Percentiles rank a stretch among this genome's conserved stretches.
phyloP scores from a whole-genome alignment of 306 rosid genomes.

The Fragaria vesca region DNA sequence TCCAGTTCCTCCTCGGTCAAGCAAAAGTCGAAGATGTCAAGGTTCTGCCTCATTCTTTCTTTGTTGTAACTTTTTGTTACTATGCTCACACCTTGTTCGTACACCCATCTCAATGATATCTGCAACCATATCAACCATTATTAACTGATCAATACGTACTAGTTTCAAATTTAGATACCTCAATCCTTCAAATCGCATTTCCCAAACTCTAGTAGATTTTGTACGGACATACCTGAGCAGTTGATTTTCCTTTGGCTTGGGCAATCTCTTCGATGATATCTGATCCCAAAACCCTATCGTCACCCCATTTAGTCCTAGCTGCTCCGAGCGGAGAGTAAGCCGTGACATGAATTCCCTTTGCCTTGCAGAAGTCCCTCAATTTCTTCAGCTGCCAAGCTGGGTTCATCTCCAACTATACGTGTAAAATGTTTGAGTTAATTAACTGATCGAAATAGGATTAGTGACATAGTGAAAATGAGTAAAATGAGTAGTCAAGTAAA shows the following conservation, averaged over 20 bases:
- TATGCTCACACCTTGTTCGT: slow-evolving; percentile 45
- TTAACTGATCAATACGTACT: neutral
- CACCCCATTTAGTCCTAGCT: slow-evolving; percentile 32
- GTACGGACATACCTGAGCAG: slow-evolving; percentile 41
- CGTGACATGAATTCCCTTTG: slow-evolving; percentile 43
- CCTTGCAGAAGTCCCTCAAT: slow-evolving; percentile 38
- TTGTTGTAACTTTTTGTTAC: slow-evolving; percentile 43
- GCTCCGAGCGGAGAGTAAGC: slow-evolving; percentile 56
- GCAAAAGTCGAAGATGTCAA: slow-evolving; percentile 44
- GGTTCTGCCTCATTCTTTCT: slow-evolving; percentile 43
- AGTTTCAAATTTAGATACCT: neutral
- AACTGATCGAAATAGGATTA: neutral
- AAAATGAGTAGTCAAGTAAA: neutral
- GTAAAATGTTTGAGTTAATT: neutral
- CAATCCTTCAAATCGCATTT: neutral
- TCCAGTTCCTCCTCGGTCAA: slow-evolving; percentile 33
- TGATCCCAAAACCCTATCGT: slow-evolving; percentile 26
- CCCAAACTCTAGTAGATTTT: neutral
- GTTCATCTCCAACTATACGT: slow-evolving; percentile 51
- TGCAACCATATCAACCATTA: neutral
- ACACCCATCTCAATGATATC: slow-evolving; percentile 54
- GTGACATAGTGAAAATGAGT: neutral
- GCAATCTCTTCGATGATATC: slow-evolving; percentile 38
- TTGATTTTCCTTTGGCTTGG: slow-evolving; percentile 35
- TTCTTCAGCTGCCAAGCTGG: slow-evolving; percentile 48